Evolutionary conservation across 371 early-diverging fungal species (phyloP).

Genomic region (Circinella umbellata): DNA sequence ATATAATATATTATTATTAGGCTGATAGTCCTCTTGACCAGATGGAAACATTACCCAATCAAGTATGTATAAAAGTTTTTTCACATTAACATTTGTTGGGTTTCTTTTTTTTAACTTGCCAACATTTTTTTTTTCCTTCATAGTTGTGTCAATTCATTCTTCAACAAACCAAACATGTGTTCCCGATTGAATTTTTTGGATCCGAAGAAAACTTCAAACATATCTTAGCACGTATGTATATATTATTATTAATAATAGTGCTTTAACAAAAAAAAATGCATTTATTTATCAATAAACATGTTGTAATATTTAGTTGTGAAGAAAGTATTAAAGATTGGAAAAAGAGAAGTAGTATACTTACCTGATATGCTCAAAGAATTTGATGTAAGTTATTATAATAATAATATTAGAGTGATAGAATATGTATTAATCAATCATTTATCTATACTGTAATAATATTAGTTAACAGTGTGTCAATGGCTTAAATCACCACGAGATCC

Average conservation of each 20-base stretch:
- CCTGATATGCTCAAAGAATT: conserved; percentile 58
- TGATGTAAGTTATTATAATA: background rate
- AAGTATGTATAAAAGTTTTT: background rate
- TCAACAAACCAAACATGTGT: conserved; percentile 33
- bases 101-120: background rate
- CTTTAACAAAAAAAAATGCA: too few relatives aligned
- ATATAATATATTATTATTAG: background rate
- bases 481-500: conserved; percentile 25
- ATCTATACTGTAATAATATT: background rate
- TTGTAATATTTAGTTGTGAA: conserved; percentile 41
- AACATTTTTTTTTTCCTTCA: background rate
- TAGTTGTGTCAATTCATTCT: conserved; percentile 18
- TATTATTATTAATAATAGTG: background rate
- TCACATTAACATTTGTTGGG: background rate
- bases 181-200: conserved; percentile 64
- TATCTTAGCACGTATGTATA: conserved; percentile 46
- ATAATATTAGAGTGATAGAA: background rate
- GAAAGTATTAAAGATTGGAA: conserved; percentile 54
- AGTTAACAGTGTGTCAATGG: background rate
- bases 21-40: background rate
- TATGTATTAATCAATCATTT: too few relatives aligned
- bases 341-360: conserved; percentile 65
- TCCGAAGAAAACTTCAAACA: conserved; percentile 45
- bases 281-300: background rate
- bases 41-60: background rate